Evolutionary conservation across 2,329 filamentous ascomycete species (phyloP).

Genomic region (Neonectria ditissima): DNA sequence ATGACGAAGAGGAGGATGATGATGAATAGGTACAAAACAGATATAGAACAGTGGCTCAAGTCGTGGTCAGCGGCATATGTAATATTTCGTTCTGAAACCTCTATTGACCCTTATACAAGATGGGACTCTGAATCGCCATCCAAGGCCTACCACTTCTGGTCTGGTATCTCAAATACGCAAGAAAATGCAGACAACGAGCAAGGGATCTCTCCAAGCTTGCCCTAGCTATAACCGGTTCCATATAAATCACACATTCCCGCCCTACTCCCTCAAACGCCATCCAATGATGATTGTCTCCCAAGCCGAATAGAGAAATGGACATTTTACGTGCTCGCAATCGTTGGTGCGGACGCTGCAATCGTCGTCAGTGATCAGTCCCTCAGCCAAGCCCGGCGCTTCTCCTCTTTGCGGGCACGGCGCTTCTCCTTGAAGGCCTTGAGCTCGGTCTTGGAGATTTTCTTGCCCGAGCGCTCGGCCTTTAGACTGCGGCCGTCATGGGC

Average conservation of each 20-base stretch:
- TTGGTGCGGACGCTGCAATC: not conserved
- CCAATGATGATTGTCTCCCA: slow-evolving; percentile 28
- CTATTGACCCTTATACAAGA: slow-evolving; percentile 37
- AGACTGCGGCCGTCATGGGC: slow-evolving; percentile 89
- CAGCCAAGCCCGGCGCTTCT: slow-evolving; percentile 93
- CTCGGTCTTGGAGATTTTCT: slow-evolving; percentile 87
- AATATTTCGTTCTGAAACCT: slow-evolving; percentile 29
- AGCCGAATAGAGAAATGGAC: slow-evolving; percentile 5
- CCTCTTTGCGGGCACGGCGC: slow-evolving; percentile 88
- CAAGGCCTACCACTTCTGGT: slow-evolving; percentile 24
- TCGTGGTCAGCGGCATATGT: slow-evolving; percentile 35
- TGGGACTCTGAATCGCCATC: slow-evolving; percentile 34
- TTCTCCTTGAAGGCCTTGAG: slow-evolving; percentile 94
- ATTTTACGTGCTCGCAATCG: not conserved
- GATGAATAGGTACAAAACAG: slow-evolving; percentile 32
- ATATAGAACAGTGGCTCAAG: slow-evolving; percentile 22
- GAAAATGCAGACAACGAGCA: not conserved
- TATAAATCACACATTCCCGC: slow-evolving; percentile 20
- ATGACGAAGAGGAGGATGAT: slow-evolving; percentile 57
- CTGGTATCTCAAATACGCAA: slow-evolving; percentile 24
- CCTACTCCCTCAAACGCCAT: slow-evolving; percentile 33
- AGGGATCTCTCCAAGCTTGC: slow-evolving; percentile 11
- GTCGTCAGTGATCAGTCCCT: slow-evolving; percentile 71
- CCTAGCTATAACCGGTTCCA: slow-evolving; percentile 1
- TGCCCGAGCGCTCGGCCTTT: slow-evolving; percentile 88